These are phyloP conservation scores for Ceratobasidium sp. DNA, from an alignment of 1,284 basidiomycete genomes.

Conservation along the genomic window DNA sequence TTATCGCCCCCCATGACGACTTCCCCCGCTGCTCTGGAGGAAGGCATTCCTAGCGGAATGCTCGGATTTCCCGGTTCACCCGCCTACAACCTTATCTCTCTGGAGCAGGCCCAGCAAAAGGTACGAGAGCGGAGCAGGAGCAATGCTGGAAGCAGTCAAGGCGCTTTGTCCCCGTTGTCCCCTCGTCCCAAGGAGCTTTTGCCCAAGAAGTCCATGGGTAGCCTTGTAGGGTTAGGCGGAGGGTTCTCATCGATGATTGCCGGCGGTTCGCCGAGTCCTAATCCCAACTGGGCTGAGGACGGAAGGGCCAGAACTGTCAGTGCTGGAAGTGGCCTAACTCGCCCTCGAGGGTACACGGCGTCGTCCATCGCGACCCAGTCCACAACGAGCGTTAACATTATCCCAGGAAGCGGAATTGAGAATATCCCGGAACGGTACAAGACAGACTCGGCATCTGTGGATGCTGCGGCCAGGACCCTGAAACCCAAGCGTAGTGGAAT, in stretches of 20 bases:
- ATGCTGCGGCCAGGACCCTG: slow-evolving; percentile 1
- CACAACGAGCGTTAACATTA: slow-evolving; percentile 26
- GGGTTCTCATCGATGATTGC: slow-evolving; percentile 37
- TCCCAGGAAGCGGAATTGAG: slow-evolving; percentile 24
- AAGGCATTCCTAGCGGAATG: slow-evolving; percentile 35
- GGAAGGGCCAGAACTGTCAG: slow-evolving; percentile 22
- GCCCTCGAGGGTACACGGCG: slow-evolving; percentile 7
- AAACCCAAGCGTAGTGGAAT: slow-evolving; percentile 38
- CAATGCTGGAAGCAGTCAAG: neutral
- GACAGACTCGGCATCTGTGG: neutral
- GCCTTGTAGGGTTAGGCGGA: slow-evolving; percentile 28
- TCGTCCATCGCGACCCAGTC: slow-evolving; percentile 27
- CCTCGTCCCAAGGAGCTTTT: slow-evolving; percentile 12
- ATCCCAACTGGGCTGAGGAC: slow-evolving; percentile 4
- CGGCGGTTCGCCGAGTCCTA: slow-evolving; percentile 18
- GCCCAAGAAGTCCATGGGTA: slow-evolving; percentile 24
- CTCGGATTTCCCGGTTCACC: slow-evolving; percentile 40
- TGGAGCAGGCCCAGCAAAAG: slow-evolving; percentile 39
- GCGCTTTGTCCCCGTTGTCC: neutral
- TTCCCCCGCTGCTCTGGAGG: neutral
- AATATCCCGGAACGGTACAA: slow-evolving; percentile 26
- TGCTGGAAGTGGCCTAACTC: slow-evolving; percentile 16
- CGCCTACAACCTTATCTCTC: slow-evolving; percentile 39
- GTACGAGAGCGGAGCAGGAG: slow-evolving; percentile 34
- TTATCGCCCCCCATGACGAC: neutral